Evolutionary conservation across 1,284 basidiomycete genomes (phyloP).

Genomic region (Malassezia vespertilionis): DNA sequence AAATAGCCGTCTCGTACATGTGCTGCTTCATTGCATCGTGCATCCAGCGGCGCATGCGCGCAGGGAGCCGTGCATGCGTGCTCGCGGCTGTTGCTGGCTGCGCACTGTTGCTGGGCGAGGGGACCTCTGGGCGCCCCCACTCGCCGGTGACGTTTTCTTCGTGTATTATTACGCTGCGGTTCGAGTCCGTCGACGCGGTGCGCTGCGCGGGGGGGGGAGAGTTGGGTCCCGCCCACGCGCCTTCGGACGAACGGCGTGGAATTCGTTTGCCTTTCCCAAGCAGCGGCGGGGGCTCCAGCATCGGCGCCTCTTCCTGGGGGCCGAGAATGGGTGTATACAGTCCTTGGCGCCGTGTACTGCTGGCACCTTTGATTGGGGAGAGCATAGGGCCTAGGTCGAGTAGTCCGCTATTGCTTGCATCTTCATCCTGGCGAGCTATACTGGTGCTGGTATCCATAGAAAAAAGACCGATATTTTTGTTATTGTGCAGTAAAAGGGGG

Average conservation of each 20-base stretch:
- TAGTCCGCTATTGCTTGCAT: slow-evolving; percentile 41
- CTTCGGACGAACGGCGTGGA: background rate
- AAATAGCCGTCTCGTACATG: slow-evolving; percentile 88
- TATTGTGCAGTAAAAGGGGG: background rate
- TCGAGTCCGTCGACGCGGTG: slow-evolving; percentile 5
- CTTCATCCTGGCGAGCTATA: slow-evolving; percentile 38
- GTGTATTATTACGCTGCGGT: slow-evolving; percentile 15
- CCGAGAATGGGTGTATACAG: slow-evolving; percentile 12
- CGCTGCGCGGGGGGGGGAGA: background rate
- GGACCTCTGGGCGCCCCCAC: no score
- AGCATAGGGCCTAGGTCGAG: slow-evolving; percentile 36
- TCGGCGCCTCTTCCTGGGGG: background rate
- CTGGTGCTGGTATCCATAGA: slow-evolving; percentile 39
- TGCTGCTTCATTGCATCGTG: slow-evolving; percentile 97
- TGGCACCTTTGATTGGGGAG: background rate
- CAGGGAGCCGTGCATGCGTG: slow-evolving; percentile 5
- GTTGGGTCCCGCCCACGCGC: background rate
- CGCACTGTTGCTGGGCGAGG: background rate
- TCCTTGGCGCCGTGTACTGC: background rate
- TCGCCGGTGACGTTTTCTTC: background rate
- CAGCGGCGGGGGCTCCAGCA: slow-evolving; percentile 7
- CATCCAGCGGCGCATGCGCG: slow-evolving; percentile 84
- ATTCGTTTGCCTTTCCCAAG: background rate
- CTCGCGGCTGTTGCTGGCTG: background rate
- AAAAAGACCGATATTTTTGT: background rate